phyloP scores from a whole-genome alignment of 1,284 basidiomycete species.

The Cutaneotrichosporon arboriforme region DNA sequence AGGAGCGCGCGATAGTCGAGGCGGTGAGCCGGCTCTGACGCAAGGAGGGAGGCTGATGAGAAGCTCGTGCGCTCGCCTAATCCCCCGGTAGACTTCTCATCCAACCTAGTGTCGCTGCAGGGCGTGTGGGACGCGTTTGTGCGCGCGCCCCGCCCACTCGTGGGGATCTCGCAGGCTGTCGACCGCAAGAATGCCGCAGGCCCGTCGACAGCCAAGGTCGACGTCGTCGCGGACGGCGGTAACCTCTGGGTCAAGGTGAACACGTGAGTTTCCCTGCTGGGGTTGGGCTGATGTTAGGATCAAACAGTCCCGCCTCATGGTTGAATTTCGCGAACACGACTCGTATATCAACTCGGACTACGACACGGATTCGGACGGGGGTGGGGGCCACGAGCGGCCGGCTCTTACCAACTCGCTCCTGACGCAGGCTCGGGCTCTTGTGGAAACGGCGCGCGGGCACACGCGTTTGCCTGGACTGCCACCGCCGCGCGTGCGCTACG shows the following conservation, averaged over 20 bases:
- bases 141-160: conserved; percentile 26
- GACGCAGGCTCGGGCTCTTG: conserved; percentile 46
- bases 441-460: conserved; percentile 59
- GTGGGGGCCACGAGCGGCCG: conserved; percentile 6
- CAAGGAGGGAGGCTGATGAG: not conserved
- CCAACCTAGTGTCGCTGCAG: conserved; percentile 33
- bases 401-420: conserved; percentile 55
- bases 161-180: conserved; percentile 29
- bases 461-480: conserved; percentile 22
- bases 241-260: conserved; percentile 74
- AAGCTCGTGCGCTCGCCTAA: conserved; percentile 7
- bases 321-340: conserved; percentile 75
- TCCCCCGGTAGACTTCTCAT: conserved; percentile 28
- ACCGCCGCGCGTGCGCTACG: conserved; percentile 53
- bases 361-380: conserved; percentile 33
- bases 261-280: conserved; percentile 71
- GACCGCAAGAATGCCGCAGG: conserved; percentile 14
- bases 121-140: conserved; percentile 42
- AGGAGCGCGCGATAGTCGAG: conserved; percentile 32
- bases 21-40: conserved; percentile 16
- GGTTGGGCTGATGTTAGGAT: too few species aligned
- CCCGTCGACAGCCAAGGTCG: conserved; percentile 50
- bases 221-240: conserved; percentile 67
- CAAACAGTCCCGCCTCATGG: conserved; percentile 67
- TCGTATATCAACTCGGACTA: conserved; percentile 59